A percentile compares a stretch with the other conserved stretches of the same genome.
Conservation (phyloP, 2,329 filamentous ascomycete species). For the Sporothrix pallida region DNA sequence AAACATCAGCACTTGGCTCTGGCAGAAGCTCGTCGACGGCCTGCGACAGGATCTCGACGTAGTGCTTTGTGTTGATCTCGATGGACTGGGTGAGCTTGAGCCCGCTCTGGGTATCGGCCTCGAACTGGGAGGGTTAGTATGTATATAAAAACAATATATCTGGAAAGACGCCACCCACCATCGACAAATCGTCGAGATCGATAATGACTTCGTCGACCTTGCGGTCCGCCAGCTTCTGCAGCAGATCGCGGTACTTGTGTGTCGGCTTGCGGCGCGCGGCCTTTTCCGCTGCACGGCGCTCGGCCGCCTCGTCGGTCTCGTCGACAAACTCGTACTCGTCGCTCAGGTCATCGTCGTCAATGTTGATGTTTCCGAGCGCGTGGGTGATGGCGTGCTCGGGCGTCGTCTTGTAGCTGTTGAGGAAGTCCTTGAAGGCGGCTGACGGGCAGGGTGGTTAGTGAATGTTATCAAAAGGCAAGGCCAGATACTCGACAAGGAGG, state of each 20-base stretch:
- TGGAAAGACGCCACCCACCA: slow-evolving; percentile 57
- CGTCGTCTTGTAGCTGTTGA: slow-evolving; percentile 84
- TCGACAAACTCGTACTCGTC: slow-evolving; percentile 96
- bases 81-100: slow-evolving; percentile 81
- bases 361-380: slow-evolving; percentile 81
- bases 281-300: slow-evolving; percentile 57
- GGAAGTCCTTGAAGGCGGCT: slow-evolving; percentile 87
- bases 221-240: slow-evolving; percentile 87
- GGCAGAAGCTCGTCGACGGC: slow-evolving; percentile 90
- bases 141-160: neutral
- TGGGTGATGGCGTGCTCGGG: slow-evolving; percentile 74
- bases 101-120: slow-evolving; percentile 71
- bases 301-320: slow-evolving; percentile 68
- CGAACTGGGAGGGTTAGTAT: slow-evolving; percentile 62
- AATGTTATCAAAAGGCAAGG: neutral
- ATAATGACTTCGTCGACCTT: slow-evolving; percentile 77
- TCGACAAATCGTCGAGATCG: slow-evolving; percentile 84
- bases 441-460: neutral
- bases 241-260: slow-evolving; percentile 84
- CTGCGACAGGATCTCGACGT: slow-evolving; percentile 87
- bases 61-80: slow-evolving; percentile 90
- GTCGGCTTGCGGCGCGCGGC: slow-evolving; percentile 63
- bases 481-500: slow-evolving; percentile 27
- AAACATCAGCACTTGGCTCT: slow-evolving; percentile 75
- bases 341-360: slow-evolving; percentile 83